A percentile compares a stretch with the other conserved stretches of the same genome.
These are phyloP conservation scores for Mychonastes homosphaera DNA, from an alignment of 139 green algal species.

Conservation along the genomic window DNA sequence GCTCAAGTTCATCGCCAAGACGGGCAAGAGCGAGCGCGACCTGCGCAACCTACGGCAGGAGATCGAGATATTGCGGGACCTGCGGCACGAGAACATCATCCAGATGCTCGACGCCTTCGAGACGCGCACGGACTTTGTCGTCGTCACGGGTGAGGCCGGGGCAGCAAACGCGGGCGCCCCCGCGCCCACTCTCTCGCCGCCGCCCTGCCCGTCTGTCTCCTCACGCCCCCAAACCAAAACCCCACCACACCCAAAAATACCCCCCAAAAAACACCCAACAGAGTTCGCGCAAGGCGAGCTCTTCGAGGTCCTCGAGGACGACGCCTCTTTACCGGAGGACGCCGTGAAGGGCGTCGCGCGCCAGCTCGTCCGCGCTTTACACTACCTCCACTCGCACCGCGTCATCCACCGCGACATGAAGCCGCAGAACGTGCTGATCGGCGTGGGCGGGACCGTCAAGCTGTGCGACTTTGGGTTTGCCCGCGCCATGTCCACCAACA, in stretches of 20 bases:
- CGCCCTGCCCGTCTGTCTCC: slow-evolving; percentile 12
- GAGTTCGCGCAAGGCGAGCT: slow-evolving; percentile 96
- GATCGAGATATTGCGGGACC: slow-evolving; percentile 83
- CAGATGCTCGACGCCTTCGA: slow-evolving; percentile 96
- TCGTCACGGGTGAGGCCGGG: slow-evolving; percentile 63
- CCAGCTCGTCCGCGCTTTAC: slow-evolving; percentile 64
- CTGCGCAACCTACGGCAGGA: slow-evolving; percentile 86
- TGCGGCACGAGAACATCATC: slow-evolving; percentile 90
- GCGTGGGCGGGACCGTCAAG: slow-evolving; percentile 52
- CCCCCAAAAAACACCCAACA: not conserved
- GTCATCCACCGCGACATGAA: slow-evolving; percentile 90
- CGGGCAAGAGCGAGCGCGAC: slow-evolving; percentile 86
- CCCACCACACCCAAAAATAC: not conserved
- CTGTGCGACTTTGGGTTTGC: slow-evolving; percentile 93
- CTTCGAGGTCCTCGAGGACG: slow-evolving; percentile 95
- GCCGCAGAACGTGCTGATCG: slow-evolving; percentile 83
- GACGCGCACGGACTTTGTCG: slow-evolving; percentile 88
- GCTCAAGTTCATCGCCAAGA: slow-evolving; percentile 99
- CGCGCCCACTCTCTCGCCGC: not conserved
- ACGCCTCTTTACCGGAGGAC: slow-evolving; percentile 74
- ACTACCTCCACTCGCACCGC: slow-evolving; percentile 47
- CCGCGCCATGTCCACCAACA: slow-evolving; percentile 81
- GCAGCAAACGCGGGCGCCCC: not conserved
- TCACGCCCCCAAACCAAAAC: slow-evolving; percentile 4
- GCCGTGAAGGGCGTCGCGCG: slow-evolving; percentile 72